Evolutionary conservation across 2,329 filamentous ascomycete species (phyloP).

Genomic region (Pezicula radicicola): DNA sequence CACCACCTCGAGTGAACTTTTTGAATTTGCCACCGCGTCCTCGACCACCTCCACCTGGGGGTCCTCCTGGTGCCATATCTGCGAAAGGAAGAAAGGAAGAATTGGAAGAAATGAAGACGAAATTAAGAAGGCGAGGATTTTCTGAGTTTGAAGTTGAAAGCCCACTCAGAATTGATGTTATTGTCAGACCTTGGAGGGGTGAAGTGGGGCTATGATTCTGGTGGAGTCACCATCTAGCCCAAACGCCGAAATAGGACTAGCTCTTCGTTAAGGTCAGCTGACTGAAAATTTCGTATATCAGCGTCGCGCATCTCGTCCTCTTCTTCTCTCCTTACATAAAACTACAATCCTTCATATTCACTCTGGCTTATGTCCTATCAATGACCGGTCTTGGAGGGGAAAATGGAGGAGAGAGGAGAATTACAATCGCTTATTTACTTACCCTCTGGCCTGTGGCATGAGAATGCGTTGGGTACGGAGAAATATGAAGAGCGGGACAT

Average conservation of each 20-base stretch:
- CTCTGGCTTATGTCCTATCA: conserved; percentile 56
- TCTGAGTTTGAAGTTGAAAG: neutral
- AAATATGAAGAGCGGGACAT: conserved; percentile 27
- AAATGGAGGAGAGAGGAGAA: conserved; percentile 62
- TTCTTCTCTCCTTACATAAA: conserved; percentile 39
- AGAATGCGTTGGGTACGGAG: conserved; percentile 30
- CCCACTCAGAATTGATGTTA: neutral
- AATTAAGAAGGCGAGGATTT: neutral
- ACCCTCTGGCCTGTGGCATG: conserved; percentile 49
- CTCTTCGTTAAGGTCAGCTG: neutral
- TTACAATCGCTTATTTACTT: conserved; percentile 44
- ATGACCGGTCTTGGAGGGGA: conserved; percentile 64
- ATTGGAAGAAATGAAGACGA: neutral
- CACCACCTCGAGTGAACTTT: conserved; percentile 91
- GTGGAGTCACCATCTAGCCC: neutral
- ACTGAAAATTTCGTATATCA: conserved; percentile 1
- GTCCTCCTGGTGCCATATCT: conserved; percentile 48
- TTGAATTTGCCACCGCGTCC: conserved; percentile 91
- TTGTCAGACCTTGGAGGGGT: neutral
- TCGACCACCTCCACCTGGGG: conserved; percentile 41
- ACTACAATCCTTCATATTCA: conserved; percentile 60
- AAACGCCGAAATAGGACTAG: conserved; percentile 1
- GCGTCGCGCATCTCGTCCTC: conserved; percentile 15
- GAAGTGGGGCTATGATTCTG: neutral
- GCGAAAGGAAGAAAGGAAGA: conserved; percentile 9